Evolutionary conservation across 2,329 filamentous ascomycete species (phyloP), one percentile per base, ranked within the genome.

Genomic region (Calonectria pseudoturangicola): DNA sequence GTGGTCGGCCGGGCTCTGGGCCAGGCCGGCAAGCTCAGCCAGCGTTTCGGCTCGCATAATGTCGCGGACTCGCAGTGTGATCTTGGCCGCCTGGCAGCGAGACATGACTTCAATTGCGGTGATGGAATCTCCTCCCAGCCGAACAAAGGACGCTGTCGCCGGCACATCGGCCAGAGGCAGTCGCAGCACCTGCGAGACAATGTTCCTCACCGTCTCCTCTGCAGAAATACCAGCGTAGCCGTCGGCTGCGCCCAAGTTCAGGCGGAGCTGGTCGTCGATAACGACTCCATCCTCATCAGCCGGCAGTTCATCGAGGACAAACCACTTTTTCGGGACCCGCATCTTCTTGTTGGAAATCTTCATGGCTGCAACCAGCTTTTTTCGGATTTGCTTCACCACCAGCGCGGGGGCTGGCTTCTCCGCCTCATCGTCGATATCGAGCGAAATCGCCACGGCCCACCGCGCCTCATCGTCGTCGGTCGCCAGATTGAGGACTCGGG

Each of bases 81-180:
- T 86, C 82, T 2, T 85, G 84, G 1, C 89, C 87, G 3, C 81
- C 85, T 33, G 89, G 69, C 12, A 80, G 72, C 41, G 87, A 75
- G 1, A 83, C 84, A 47, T 84, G 79, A 39, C 82, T 79, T 48
- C 86, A 85, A 89, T 90, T 2, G 87, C 87, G 0, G 83, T 75
- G 2, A 89, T 84, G 0, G 87, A 89, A 75, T 89, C 86, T 28
- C 88, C 88, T 13, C 88, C 87, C 8, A 68, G 43, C 15, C 66
- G 66, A 45, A 68, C 54, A 62, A 68, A 68, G 66, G 66, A 68
- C 30, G 66, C 66, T 9, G 66, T 50, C 15, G 66, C 54, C n/a
- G 43, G 28, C 8, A 68, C 66, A 2, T 68, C 66, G 43, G 66
- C 51, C 54, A 68, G 66, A 68, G 66, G 54, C 54, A 68, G 47